Base-by-base conservation (phyloP, 306 rosid species). In the Cucumis cinereus region DNA sequence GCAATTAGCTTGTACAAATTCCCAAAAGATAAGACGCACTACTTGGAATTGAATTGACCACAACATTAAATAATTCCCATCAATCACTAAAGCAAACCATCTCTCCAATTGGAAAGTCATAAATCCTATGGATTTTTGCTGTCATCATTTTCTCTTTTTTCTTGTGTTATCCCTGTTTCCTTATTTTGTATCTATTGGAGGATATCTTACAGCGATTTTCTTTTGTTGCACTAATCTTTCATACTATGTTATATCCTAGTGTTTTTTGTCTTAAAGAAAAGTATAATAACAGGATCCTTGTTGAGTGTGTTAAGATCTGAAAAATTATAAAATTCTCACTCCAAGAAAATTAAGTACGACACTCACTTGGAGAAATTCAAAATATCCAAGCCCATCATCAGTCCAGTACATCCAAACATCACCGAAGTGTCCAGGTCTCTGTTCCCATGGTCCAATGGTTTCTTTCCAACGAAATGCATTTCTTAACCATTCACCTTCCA, bases 401-500 rank as follows among this genome's bases (percentile, higher is more conserved):
- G 97, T 94, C 99, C 99, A 94, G 80, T 94, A 94, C 87, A 75
- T 87, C 99, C 99, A 94, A 78, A 94, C 97, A 84, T 94, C 99
- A 41, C 97, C 97, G 38, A 94, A 94, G 91, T 94, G 99, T 23
- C 99, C 99, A 40, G 97, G 96, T 79, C 99, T 92, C 81, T 92
- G 90, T 79, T 94, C 96, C 99, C 99, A 94, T 15, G 97, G 90
- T 76, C 99, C 99, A 83, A 92, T 6, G 3, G 88, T 73, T 77
- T 82, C 95, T 78, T 90, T 88, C 99, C 99, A 94, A 22, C 99
- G 94, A 83, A 94, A 94, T 59, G 99, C 99, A 83, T 94, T 94
- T 81, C 96, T 89, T 88, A 94, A 84, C 93, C 91, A 87, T 22
- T 87, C 94, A 77, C 99, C 99, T 87, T 94, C 97, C 68, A 94